phyloP scores from a whole-genome alignment of 352 stramenopile species.

The Globisporangium splendens region DNA sequence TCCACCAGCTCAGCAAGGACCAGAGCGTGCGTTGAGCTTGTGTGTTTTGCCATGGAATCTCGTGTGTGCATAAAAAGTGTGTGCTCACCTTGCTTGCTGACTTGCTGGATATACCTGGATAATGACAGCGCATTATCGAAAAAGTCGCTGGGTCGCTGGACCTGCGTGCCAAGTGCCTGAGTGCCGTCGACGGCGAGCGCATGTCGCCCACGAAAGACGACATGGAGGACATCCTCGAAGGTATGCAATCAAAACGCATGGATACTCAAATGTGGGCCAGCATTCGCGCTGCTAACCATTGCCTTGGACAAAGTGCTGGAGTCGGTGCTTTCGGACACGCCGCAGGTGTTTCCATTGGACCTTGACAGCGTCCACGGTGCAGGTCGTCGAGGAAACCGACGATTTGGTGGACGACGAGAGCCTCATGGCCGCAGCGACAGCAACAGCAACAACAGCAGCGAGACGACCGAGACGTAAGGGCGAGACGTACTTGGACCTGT shows the following conservation, averaged over 20 bases:
- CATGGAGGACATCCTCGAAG: slow-evolving; percentile 55
- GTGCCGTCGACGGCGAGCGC: slow-evolving; percentile 49
- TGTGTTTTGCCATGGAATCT: background rate
- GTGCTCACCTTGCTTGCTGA: background rate
- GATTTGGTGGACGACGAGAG: slow-evolving; percentile 16
- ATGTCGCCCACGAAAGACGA: slow-evolving; percentile 58
- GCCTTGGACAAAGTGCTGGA: slow-evolving; percentile 27
- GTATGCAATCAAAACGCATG: slow-evolving; percentile 15
- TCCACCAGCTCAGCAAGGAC: slow-evolving; percentile 34
- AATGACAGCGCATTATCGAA: slow-evolving; percentile 25
- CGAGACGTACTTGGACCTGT: slow-evolving; percentile 49
- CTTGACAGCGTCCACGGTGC: slow-evolving; percentile 20
- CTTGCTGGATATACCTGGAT: too few species aligned
- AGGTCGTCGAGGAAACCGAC: slow-evolving; percentile 28
- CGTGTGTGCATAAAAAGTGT: too few species aligned
- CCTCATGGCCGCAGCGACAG: background rate
- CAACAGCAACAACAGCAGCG: slow-evolving; percentile 1
- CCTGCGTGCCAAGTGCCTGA: slow-evolving; percentile 50
- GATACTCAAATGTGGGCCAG: background rate
- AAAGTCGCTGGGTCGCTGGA: slow-evolving; percentile 45
- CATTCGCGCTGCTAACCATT: background rate
- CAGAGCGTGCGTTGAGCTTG: slow-evolving; percentile 27
- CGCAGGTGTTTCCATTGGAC: slow-evolving; percentile 37
- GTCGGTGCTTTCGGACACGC: slow-evolving; percentile 28
- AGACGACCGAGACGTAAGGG: slow-evolving; percentile 12